Conservation (phyloP, 306 rosid genomes). For the Alnus rubra region DNA sequence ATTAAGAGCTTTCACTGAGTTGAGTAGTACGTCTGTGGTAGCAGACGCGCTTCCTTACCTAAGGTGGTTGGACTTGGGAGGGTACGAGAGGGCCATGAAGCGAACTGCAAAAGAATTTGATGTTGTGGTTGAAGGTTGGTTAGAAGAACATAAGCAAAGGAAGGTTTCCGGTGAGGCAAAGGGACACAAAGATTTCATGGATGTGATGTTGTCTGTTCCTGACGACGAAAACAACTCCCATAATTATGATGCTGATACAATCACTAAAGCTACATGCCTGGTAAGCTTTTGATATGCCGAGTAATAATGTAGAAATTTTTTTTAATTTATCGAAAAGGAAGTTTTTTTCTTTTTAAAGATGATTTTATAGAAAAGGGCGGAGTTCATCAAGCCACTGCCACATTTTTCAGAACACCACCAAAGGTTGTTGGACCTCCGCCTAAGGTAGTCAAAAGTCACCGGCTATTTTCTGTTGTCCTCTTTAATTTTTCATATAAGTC, state of each 20-base stretch:
- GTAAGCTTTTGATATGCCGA: not conserved
- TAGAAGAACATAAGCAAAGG: constrained; percentile 13
- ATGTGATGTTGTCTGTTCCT: constrained; percentile 33
- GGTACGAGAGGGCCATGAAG: constrained; percentile 44
- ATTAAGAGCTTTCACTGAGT: constrained; percentile 14
- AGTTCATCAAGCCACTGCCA: too few species aligned
- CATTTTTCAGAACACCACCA: too few species aligned
- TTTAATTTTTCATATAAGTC: too few species aligned
- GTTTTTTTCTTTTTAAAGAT: too few species aligned
- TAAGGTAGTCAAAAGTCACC: too few species aligned
- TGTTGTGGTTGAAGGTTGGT: constrained; percentile 3
- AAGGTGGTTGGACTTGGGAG: constrained; percentile 44
- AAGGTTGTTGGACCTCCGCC: too few species aligned
- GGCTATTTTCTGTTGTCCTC: too few species aligned
- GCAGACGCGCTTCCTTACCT: constrained; percentile 45
- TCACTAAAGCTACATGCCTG: constrained; percentile 18
- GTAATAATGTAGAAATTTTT: too few species aligned
- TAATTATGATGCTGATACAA: constrained; percentile 10
- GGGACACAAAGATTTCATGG: constrained; percentile 43
- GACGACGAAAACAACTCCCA: constrained; percentile 14
- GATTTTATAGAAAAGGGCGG: too few species aligned
- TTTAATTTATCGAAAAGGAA: too few species aligned
- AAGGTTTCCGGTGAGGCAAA: not conserved
- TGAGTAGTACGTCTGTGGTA: constrained; percentile 27
- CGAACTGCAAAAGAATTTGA: constrained; percentile 35